Conservation (phyloP, 306 rosid genomes). For the Vigna unguiculata region DNA sequence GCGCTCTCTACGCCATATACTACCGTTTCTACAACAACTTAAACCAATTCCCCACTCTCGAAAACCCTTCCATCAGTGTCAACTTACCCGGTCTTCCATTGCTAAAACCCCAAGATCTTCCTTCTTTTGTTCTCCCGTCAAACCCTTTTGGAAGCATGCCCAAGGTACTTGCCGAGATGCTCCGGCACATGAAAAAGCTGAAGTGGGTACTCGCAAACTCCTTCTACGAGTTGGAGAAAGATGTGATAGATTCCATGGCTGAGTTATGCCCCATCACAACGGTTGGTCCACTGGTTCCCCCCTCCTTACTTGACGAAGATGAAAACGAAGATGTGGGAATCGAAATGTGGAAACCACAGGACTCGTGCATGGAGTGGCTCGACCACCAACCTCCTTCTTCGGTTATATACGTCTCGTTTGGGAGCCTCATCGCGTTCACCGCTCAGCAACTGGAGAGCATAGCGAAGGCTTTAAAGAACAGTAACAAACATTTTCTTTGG, state of each 20-base stretch:
- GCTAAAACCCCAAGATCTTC: slow-evolving; percentile 52
- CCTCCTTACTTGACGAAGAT: slow-evolving; percentile 44
- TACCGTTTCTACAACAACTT: slow-evolving; percentile 50
- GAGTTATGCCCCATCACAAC: slow-evolving; percentile 37
- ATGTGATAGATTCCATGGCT: slow-evolving; percentile 53
- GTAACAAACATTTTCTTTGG: slow-evolving; percentile 51
- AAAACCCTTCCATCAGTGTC: slow-evolving; percentile 36
- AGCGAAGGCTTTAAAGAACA: slow-evolving; percentile 48
- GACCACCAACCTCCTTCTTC: slow-evolving; percentile 43
- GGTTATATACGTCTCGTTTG: slow-evolving; percentile 59
- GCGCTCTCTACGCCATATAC: slow-evolving; percentile 56
- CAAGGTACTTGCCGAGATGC: slow-evolving; percentile 15
- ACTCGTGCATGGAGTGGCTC: slow-evolving; percentile 63
- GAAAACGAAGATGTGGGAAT: slow-evolving; percentile 45
- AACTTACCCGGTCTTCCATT: slow-evolving; percentile 53
- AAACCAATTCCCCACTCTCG: slow-evolving; percentile 43
- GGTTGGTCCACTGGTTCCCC: slow-evolving; percentile 60
- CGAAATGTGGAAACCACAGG: slow-evolving; percentile 56
- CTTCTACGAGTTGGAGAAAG: slow-evolving; percentile 55
- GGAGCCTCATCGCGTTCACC: slow-evolving; percentile 44
- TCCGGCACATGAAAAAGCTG: slow-evolving; percentile 48
- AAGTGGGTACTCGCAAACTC: slow-evolving; percentile 60
- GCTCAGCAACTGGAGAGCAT: slow-evolving; percentile 49
- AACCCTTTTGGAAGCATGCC: slow-evolving; percentile 26
- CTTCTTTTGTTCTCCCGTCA: slow-evolving; percentile 59